Conservation (phyloP, 2,329 filamentous ascomycete species). For the Grosmannia penicillata region DNA sequence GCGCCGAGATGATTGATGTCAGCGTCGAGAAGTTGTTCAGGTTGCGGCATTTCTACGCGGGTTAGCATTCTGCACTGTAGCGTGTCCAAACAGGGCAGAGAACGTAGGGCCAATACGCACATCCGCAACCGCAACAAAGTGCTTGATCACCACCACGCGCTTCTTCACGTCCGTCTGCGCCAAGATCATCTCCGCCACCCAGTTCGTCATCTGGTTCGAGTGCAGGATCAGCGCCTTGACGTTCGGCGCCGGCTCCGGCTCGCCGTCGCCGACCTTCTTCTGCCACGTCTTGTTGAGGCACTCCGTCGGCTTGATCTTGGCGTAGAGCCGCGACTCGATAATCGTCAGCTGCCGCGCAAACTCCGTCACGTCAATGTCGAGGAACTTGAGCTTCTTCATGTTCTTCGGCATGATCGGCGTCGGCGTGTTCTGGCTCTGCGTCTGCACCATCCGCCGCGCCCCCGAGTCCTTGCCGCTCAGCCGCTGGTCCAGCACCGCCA, state of each 20-base stretch:
- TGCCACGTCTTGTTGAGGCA: slow-evolving; percentile 99
- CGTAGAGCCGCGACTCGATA: slow-evolving; percentile 87
- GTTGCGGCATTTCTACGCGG: slow-evolving; percentile 68
- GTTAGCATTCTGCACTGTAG: slow-evolving; percentile 12
- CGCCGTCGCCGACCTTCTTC: slow-evolving; percentile 74
- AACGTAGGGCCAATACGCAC: slow-evolving; percentile 34
- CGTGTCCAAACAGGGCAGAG: neutral
- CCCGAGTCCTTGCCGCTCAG: slow-evolving; percentile 77
- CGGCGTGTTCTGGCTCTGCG: slow-evolving; percentile 67
- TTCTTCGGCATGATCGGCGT: slow-evolving; percentile 92
- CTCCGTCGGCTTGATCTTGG: slow-evolving; percentile 90
- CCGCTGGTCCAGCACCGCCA: slow-evolving; percentile 78
- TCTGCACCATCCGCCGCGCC: slow-evolving; percentile 74
- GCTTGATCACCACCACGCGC: slow-evolving; percentile 92
- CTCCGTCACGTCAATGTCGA: slow-evolving; percentile 90
- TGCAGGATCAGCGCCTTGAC: slow-evolving; percentile 94
- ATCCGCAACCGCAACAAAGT: slow-evolving; percentile 92
- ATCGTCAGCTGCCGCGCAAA: slow-evolving; percentile 97
- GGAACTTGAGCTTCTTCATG: slow-evolving; percentile 98
- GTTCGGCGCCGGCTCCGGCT: slow-evolving; percentile 77
- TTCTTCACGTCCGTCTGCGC: slow-evolving; percentile 91
- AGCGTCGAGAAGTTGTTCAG: slow-evolving; percentile 96
- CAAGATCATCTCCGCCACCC: slow-evolving; percentile 98
- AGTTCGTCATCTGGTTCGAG: slow-evolving; percentile 97
- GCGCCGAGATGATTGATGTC: slow-evolving; percentile 91